These are phyloP conservation scores for Diaporthe sp. DNA, from an alignment of 2,329 filamentous ascomycete genomes.

Conservation along the genomic window DNA sequence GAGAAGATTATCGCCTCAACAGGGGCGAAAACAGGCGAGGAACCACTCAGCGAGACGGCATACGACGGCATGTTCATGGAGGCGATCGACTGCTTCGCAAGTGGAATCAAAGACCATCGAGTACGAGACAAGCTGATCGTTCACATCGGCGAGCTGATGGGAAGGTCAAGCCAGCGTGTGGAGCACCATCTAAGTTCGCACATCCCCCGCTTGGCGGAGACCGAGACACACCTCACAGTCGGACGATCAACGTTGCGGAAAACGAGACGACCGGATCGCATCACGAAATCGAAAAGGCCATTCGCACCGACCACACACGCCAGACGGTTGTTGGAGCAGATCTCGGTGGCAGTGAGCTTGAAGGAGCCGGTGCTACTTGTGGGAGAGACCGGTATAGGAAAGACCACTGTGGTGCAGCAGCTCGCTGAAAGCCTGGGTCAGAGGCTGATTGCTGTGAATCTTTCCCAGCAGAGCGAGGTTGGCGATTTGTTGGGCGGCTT, in stretches of 20 bases:
- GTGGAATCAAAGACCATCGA: conserved; percentile 76
- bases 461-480: conserved; percentile 97
- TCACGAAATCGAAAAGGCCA: conserved; percentile 67
- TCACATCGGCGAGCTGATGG: conserved; percentile 86
- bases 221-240: conserved; percentile 67
- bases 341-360: conserved; percentile 83
- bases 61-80: conserved; percentile 92
- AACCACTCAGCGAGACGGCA: conserved; percentile 77
- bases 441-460: conserved; percentile 90
- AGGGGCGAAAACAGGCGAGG: conserved; percentile 73
- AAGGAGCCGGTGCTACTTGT: conserved; percentile 93
- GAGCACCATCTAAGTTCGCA: conserved; percentile 81
- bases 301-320: conserved; percentile 94
- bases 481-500: conserved; percentile 96
- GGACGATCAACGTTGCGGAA: conserved; percentile 75
- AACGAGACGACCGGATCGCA: conserved; percentile 60
- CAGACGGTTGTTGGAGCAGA: conserved; percentile 85
- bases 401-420: conserved; percentile 96
- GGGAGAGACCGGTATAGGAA: conserved; percentile 98
- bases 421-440: conserved; percentile 85
- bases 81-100: conserved; percentile 90
- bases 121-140: conserved; percentile 70
- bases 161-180: conserved; percentile 83
- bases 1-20: conserved; percentile 70
- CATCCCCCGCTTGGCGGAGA: conserved; percentile 75